Evolutionary conservation across 257 asterid species (phyloP), one percentile per base, ranked within the genome.

Genomic region (Haberlea rhodopensis): DNA sequence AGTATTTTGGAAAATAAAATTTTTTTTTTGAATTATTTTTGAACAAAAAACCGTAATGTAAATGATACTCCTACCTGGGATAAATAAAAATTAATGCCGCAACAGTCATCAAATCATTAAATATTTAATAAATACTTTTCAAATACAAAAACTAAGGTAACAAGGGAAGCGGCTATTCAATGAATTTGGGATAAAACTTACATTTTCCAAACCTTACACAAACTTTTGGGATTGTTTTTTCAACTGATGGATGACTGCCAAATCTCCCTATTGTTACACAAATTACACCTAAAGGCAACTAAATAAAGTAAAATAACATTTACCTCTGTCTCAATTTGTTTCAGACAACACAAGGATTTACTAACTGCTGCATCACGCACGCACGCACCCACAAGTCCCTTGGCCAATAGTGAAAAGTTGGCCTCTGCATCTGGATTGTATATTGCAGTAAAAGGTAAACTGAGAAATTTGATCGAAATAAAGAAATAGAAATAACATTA

Each of bases 281-380:
- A n/a, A n/a, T n/a, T n/a, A 43, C 8, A 5, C 18, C 51, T 43
- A 4, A 37, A 51, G 54, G 37, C 13, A 37, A 8, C 5, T 19
- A 53, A 45, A 26, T 58, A 31, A 43, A 49, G 71, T 26, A 64
- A 21, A 25, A 52, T 53, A 62, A 71, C 21, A 58, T 51, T 58
- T 82, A 89, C 97, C 97, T 85, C 83, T 1, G 88, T 66, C 53
- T 81, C 85, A 23, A 63, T 46, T 75, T 74, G 91, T 86, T 84
- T 92, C 76, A 92, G 80, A 71, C 60, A 75, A 77, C 98, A 92
- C 73, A 89, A 75, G 52, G 77, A 73, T 69, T 76, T 80, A 78
- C 91, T 81, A 80, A 84, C 84, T 18, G 83, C 67, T 45, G 85
- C 78, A 72, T 87, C 97, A 64, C 77, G n/a, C n/a, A n/a, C n/a